Base-by-base conservation (phyloP, 192 early-diverging fungal genomes). In the Podila clonocystis region DNA sequence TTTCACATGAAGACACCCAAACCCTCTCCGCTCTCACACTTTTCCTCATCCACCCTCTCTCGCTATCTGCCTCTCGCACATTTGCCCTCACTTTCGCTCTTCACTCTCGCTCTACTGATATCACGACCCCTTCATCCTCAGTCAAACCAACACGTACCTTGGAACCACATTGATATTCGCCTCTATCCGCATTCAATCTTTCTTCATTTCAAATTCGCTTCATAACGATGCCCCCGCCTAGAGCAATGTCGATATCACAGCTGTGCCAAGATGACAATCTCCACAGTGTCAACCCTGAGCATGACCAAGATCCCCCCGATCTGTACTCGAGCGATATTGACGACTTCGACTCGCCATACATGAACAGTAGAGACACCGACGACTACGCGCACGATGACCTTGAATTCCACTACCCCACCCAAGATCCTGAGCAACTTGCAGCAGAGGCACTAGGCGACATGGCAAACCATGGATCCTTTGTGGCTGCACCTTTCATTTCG, bases 401-500 rank as follows among this genome's bases (percentile, higher is more conserved):
- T 58, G 58, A 62, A 33, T 59, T 17, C n/a, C 15, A 30, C 29
- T 30, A 15, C 12, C 13, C 36, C 29, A 31, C 2, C 34, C 49
- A 68, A 52, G 74, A 70, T 41, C 45, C 74, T 38, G 75, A 78
- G 50, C 68, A 67, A 49, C 24, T 78, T 48, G 75, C 75, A n/a
- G 75, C 75, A 20, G 75, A 78, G 50, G 68, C 50, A 13, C 55
- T 78, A 3, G 75, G 75, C 2, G 75, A 71, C 49, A 78, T 78
- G 75, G 75, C 50, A 15, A 36, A 58, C 13, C 68, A 29, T 34
- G 5, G 28, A 38, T 62, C 73, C 19, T 75, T 70, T 45, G 5
- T 50, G 22, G 57, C 68, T 26, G 34, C 73, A 45, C 86, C 82
- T 67, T 95, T 97, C 58, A 90, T 97, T 63, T 85, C 87, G 63